Evolutionary conservation across 352 stramenopile species (phyloP), one percentile per base, ranked within the genome.

Genomic region (Pilasporangium apinafurcum): DNA sequence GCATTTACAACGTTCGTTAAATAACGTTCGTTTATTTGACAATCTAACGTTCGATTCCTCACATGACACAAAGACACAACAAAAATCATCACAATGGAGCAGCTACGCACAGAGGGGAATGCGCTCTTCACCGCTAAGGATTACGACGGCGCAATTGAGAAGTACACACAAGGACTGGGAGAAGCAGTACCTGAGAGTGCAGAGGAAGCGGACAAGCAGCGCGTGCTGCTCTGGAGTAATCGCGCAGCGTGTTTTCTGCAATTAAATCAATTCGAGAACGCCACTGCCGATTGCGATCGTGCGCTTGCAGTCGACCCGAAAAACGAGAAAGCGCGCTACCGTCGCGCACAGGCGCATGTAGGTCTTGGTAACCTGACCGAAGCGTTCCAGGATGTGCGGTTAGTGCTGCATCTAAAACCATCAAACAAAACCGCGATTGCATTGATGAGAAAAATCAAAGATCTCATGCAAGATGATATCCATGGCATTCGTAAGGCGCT

Each of bases 401-500:
- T 81, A 29, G 74, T 91, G 51, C 52, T 93, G 57, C 78, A 86
- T 38, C 48, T 78, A 21, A 68, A 82, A 40, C 74, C 78, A 5
- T 66, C 17, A 16, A 93, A 93, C 67, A 90, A 93, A 45, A 62
- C 76, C 4, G 81, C 79, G 2, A 56, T 76, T 25, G 60, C 68
- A 22, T 53, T 93, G 40, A 74, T 77, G 42, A 62, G 77, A 22
- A 79, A 77, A 61, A 88, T 93, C 58, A 79, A 86, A 33, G 78
- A 92, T 30, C 47, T 58, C 1, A 73, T 87, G 14, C 59, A 75
- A n/a, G 63, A 85, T 13, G 81, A 92, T 37, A 59, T 82, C 1
- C 67, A 88, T 43, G 81, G 81, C 7, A 62, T 90, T n/a, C 75
- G 84, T 21, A 93, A 93, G 50, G 77, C 76, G 16, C 53, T 93